Conservation (phyloP, 2,329 filamentous ascomycete genomes). For the Exophiala sp. region DNA sequence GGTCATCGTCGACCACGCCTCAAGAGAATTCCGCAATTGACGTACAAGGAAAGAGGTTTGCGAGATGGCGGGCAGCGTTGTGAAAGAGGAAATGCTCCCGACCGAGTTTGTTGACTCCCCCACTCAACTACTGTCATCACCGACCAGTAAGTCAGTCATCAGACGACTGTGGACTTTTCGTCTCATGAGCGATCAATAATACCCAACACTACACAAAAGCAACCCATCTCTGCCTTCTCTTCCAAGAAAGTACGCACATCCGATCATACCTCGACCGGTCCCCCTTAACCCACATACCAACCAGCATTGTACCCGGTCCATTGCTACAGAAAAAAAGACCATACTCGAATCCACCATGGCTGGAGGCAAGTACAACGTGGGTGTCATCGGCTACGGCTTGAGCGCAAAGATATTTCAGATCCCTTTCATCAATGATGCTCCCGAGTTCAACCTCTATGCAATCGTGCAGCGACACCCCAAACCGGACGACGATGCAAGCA, state of each 20-base stretch:
- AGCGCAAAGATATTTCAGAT: constrained; percentile 79
- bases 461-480: constrained; percentile 69
- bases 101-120: not conserved
- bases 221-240: too few species aligned
- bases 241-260: too few species aligned
- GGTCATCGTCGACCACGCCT: not conserved
- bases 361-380: constrained; percentile 49
- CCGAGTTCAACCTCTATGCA: constrained; percentile 62
- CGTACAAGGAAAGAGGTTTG: not conserved
- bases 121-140: not conserved
- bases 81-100: not conserved
- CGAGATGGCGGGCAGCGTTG: not conserved
- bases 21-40: not conserved
- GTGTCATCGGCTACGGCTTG: constrained; percentile 56
- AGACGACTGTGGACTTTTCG: too few species aligned
- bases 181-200: too few species aligned
- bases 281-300: too few species aligned
- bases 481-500: constrained; percentile 58
- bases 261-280: too few species aligned
- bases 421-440: constrained; percentile 62
- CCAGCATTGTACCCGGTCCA: too few species aligned
- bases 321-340: too few species aligned
- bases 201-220: too few species aligned
- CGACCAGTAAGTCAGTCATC: too few species aligned
- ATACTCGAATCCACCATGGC: constrained; percentile 34